phyloP scores from a whole-genome alignment of 768 basidiomycete species.

The Termitomyces bulborhizus region DNA sequence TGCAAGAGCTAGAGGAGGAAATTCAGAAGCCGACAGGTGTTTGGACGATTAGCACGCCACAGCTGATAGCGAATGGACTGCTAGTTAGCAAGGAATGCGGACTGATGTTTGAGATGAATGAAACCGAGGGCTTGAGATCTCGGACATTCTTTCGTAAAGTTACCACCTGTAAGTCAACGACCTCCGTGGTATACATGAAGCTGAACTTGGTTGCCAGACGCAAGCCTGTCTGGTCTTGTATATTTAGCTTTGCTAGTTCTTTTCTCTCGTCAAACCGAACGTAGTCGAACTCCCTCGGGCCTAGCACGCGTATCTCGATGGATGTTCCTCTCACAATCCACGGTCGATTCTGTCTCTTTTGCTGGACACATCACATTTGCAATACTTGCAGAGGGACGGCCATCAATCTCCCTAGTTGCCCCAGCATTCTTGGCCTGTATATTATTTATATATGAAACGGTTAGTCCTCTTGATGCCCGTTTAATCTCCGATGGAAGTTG shows the following conservation, averaged over 20 bases:
- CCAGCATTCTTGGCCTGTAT: constrained; percentile 82
- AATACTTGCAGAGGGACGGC: constrained; percentile 74
- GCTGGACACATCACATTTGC: constrained; percentile 87
- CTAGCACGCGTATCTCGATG: constrained; percentile 77
- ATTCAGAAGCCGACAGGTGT: constrained; percentile 69
- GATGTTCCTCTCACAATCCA: constrained; percentile 75
- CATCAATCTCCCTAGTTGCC: constrained; percentile 75
- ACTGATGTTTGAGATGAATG: constrained; percentile 57
- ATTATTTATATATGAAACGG: constrained; percentile 78
- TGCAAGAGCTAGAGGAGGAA: constrained; percentile 71
- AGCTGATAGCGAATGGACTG: constrained; percentile 54
- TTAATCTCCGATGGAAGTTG: neutral
- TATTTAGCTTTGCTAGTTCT: constrained; percentile 65
- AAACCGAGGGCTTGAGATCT: constrained; percentile 67
- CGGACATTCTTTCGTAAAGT: constrained; percentile 70
- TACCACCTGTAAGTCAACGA: constrained; percentile 44
- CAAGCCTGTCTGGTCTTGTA: constrained; percentile 57
- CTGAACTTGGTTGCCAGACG: constrained; percentile 41
- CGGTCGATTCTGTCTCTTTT: constrained; percentile 79
- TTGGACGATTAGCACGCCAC: constrained; percentile 50
- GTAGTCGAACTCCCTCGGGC: constrained; percentile 71
- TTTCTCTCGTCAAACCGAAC: constrained; percentile 68
- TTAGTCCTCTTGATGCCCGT: constrained; percentile 24
- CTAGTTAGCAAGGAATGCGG: constrained; percentile 80
- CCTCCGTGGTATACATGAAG: neutral